Conservation (phyloP, 164 flowering plant species). For the Berberis vulgaris region DNA sequence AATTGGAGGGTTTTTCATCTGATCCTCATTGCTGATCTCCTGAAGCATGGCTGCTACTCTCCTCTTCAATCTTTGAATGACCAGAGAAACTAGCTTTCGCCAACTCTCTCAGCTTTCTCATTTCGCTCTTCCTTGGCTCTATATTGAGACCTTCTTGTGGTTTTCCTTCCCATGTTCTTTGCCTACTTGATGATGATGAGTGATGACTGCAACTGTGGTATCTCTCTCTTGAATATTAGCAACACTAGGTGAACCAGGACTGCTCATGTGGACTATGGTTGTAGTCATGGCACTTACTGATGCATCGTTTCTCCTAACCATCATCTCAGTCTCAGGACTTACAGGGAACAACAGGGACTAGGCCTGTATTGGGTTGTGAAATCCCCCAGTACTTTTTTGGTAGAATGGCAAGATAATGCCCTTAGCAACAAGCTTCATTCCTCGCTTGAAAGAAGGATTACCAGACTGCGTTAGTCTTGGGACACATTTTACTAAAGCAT, state of each 20-base stretch:
- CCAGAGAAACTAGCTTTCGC: slow-evolving; percentile 52
- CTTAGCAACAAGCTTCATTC: slow-evolving; percentile 39
- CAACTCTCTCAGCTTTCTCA: slow-evolving; percentile 40
- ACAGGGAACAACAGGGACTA: slow-evolving; percentile 25
- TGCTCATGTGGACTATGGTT: slow-evolving; percentile 40
- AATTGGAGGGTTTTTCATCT: slow-evolving; percentile 1
- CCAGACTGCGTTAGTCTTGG: slow-evolving; percentile 29
- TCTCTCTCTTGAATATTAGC: slow-evolving; percentile 5
- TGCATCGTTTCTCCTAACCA: slow-evolving; percentile 15
- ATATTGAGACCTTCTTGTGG: slow-evolving; percentile 20
- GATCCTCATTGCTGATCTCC: slow-evolving; percentile 6
- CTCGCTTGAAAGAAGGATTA: slow-evolving; percentile 32
- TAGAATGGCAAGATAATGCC: slow-evolving; percentile 45
- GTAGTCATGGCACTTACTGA: slow-evolving; percentile 34
- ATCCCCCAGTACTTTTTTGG: slow-evolving; percentile 40
- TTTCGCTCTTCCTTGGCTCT: slow-evolving; percentile 24
- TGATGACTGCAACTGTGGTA: background rate
- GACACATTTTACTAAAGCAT: slow-evolving; percentile 32
- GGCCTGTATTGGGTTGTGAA: slow-evolving; percentile 31
- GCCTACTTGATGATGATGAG: background rate
- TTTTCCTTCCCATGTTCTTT: slow-evolving; percentile 22
- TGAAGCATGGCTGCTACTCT: slow-evolving; percentile 22
- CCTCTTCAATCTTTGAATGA: slow-evolving; percentile 22
- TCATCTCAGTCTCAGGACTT: slow-evolving; percentile 22
- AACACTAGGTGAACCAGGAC: slow-evolving; percentile 35